Conservation (phyloP, 1,284 basidiomycete species). For the Cutaneotrichosporon curvatum region DNA sequence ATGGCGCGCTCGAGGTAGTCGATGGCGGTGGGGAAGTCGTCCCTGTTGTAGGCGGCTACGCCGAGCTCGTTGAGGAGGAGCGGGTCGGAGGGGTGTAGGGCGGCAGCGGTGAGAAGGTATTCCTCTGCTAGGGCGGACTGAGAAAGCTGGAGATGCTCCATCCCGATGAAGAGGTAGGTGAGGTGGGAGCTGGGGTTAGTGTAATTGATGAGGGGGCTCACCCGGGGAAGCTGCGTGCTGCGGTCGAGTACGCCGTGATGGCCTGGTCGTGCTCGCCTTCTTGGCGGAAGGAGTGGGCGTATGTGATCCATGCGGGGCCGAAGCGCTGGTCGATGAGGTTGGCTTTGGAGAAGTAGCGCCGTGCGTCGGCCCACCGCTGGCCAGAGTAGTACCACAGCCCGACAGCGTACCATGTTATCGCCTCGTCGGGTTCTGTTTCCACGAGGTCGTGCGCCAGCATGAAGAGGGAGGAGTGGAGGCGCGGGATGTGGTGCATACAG, state of each 20-base stretch:
- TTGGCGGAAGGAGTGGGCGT: constrained; percentile 91
- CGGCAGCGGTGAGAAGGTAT: constrained; percentile 70
- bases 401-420: constrained; percentile 96
- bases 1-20: constrained; percentile 65
- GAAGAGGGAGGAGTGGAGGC: constrained; percentile 86
- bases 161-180: constrained; percentile 90
- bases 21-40: constrained; percentile 63
- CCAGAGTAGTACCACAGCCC: constrained; percentile 92
- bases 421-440: constrained; percentile 82
- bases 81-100: constrained; percentile 78
- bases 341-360: constrained; percentile 92
- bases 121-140: constrained; percentile 78
- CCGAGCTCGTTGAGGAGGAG: constrained; percentile 86
- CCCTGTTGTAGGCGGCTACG: constrained; percentile 81
- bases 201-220: constrained; percentile 45
- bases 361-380: constrained; percentile 76
- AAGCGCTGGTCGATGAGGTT: constrained; percentile 95
- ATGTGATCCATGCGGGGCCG: constrained; percentile 93
- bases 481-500: constrained; percentile 90
- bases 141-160: constrained; percentile 81
- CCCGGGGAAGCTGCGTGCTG: constrained; percentile 88
- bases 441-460: constrained; percentile 93
- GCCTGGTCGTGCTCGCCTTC: constrained; percentile 99
- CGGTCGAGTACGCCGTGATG: constrained; percentile 95
- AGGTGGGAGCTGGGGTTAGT: constrained; percentile 67